Conservation (phyloP, 768 basidiomycete species). For the button mushroom (Agaricus bisporus) region DNA sequence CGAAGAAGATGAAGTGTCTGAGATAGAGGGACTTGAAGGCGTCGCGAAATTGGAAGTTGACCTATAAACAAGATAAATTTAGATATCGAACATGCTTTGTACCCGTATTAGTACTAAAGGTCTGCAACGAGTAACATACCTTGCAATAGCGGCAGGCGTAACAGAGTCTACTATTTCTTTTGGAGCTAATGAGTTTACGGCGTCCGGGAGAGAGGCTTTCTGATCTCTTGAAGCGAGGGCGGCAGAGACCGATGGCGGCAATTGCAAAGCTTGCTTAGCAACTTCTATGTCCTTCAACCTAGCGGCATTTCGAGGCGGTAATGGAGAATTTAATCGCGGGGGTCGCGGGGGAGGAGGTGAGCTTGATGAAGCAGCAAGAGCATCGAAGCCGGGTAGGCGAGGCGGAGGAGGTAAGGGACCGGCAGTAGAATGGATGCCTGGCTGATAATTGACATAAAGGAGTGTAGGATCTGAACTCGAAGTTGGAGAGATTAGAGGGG, state of each 20-base stretch:
- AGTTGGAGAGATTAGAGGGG: not conserved
- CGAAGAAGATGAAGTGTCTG: constrained; percentile 13
- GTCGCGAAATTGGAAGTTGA: constrained; percentile 2
- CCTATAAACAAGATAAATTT: constrained; percentile 1
- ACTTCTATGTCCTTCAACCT: constrained; percentile 43
- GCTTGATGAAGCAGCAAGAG: not conserved
- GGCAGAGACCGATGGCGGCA: constrained; percentile 49
- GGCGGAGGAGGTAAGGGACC: constrained; percentile 14
- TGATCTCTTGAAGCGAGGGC: constrained; percentile 31
- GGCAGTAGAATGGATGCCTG: constrained; percentile 12
- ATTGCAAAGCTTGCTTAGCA: constrained; percentile 53
- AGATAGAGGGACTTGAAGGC: constrained; percentile 7
- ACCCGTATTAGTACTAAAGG: not conserved
- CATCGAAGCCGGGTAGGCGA: constrained; percentile 8
- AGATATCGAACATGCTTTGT: not conserved
- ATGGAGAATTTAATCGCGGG: constrained; percentile 20
- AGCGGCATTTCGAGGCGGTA: constrained; percentile 15
- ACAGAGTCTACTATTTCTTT: not conserved
- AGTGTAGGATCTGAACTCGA: constrained; percentile 1
- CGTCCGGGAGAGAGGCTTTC: not conserved
- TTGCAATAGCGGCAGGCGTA: not conserved
- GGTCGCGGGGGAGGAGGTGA: constrained; percentile 10
- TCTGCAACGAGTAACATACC: constrained; percentile 4
- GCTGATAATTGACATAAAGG: constrained; percentile 11
- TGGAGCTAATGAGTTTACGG: not conserved